Conservation (phyloP, 768 basidiomycete species). For the Collybia sp. region DNA sequence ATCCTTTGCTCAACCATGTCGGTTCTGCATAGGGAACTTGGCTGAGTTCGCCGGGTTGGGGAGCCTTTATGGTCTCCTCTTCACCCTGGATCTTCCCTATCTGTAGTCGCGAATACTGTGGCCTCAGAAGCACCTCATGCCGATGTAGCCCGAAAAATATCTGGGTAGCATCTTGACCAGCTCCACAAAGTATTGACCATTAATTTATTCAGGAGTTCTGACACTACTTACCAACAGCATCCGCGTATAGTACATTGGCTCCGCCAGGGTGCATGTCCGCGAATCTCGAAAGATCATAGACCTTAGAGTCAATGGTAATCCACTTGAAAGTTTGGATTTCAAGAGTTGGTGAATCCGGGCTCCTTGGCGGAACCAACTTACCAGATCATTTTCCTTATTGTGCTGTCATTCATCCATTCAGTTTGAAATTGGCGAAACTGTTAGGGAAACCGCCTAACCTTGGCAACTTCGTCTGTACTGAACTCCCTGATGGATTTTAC, state of each 20-base stretch:
- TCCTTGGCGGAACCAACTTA: conserved; percentile 24
- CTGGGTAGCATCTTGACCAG: conserved; percentile 75
- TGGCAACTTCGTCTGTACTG: conserved; percentile 57
- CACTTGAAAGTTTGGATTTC: conserved; percentile 41
- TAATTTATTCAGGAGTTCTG: background rate
- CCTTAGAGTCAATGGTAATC: conserved; percentile 77
- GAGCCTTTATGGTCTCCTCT: conserved; percentile 48
- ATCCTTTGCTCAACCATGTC: conserved; percentile 69
- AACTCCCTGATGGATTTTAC: conserved; percentile 30
- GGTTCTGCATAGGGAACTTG: conserved; percentile 84
- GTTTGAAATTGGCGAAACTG: background rate
- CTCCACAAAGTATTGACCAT: conserved; percentile 20
- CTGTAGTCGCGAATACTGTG: conserved; percentile 68
- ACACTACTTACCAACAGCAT: conserved; percentile 52
- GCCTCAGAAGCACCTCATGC: conserved; percentile 70
- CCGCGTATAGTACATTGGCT: conserved; percentile 62
- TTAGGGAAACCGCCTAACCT: conserved; percentile 35
- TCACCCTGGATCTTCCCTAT: conserved; percentile 61
- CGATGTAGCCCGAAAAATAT: conserved; percentile 86
- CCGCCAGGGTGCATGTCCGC: conserved; percentile 85
- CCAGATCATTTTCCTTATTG: conserved; percentile 81
- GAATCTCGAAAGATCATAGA: conserved; percentile 80
- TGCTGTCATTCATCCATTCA: conserved; percentile 38
- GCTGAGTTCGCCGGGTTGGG: conserved; percentile 60
- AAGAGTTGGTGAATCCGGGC: background rate